phyloP scores from a whole-genome alignment of 768 basidiomycete genomes.

The Termitomyces sp. region DNA sequence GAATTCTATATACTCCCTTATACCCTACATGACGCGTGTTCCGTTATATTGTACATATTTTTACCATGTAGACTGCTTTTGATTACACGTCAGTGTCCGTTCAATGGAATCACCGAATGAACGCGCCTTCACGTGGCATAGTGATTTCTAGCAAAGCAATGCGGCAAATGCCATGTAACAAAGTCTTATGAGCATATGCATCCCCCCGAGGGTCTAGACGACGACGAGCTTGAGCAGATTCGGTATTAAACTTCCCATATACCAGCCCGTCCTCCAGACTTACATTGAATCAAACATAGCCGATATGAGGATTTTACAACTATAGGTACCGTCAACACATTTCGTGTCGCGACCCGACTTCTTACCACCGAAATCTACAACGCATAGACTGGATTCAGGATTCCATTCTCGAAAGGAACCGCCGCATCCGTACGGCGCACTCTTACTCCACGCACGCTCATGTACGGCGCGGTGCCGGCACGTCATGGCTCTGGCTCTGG shows the following conservation, averaged over 20 bases:
- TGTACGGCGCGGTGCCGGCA: neutral
- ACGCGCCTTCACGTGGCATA: conserved; percentile 12
- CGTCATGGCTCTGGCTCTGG: conserved; percentile 61
- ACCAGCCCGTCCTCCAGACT: neutral
- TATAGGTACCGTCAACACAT: conserved; percentile 56
- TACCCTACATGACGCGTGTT: conserved; percentile 8
- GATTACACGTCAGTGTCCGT: neutral
- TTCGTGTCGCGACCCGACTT: neutral
- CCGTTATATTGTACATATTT: neutral
- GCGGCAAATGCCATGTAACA: conserved; percentile 2
- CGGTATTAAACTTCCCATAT: conserved; percentile 36
- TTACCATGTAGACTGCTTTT: conserved; percentile 9
- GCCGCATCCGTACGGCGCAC: conserved; percentile 65
- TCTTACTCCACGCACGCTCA: conserved; percentile 31
- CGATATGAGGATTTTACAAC: conserved; percentile 96
- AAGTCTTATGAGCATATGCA: conserved; percentile 32
- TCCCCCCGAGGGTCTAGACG: conserved; percentile 49
- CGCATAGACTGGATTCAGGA: conserved; percentile 94
- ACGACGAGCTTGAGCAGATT: conserved; percentile 67
- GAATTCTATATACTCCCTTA: conserved; percentile 15
- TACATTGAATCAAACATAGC: conserved; percentile 38
- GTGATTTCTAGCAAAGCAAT: neutral
- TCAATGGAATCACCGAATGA: neutral
- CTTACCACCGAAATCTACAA: neutral
- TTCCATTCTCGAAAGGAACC: conserved; percentile 82